Evolutionary conservation across 768 basidiomycete species (phyloP), one percentile per base, ranked within the genome.

Genomic region (Mycena crocata): DNA sequence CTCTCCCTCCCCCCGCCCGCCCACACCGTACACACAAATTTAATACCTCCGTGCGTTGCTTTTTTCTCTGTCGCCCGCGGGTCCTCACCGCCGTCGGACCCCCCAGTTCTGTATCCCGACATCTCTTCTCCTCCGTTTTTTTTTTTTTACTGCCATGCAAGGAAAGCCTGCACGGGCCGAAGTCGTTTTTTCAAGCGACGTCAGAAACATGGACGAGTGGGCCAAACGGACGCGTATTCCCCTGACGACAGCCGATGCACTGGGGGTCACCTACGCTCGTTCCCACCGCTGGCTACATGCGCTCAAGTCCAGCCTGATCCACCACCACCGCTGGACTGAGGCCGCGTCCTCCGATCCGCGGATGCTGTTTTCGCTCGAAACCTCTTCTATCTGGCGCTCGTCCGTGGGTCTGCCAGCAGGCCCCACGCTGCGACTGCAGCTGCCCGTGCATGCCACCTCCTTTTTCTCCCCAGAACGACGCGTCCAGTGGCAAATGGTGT

Each of bases 401-500:
- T 85, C 89, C 19, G 84, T 86, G 63, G 91, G 91, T 69, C 84
- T 94, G 48, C 93, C 93, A 9, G 90, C 91, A 45, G 90, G 91
- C 60, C 93, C 93, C 63, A 85, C 88, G 73, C 81, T 92, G 72
- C 89, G 84, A 49, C 82, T 94, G 9, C 89, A 92, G 73, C 85
- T 94, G 37, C 93, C 93, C 10, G 83, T 89, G 63, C 89, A 94
- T 68, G 93, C 93, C 40, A 90, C 89, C 42, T 93, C 93, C 28
- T 94, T 95, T 79, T 95, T 94, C 81, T 91, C 90, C 52, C 92
- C 92, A 14, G 92, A 94, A 76, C 83, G 93, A 71, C 88, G 92
- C 65, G 86, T 94, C 49, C 93, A 94, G 75, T 95, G 93, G 93
- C 88, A 94, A 76, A 93, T 94, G 93, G 92, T 93, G 72, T 95